Conservation (phyloP, 139 green algal species). For the Chlorella ohadii region DNA sequence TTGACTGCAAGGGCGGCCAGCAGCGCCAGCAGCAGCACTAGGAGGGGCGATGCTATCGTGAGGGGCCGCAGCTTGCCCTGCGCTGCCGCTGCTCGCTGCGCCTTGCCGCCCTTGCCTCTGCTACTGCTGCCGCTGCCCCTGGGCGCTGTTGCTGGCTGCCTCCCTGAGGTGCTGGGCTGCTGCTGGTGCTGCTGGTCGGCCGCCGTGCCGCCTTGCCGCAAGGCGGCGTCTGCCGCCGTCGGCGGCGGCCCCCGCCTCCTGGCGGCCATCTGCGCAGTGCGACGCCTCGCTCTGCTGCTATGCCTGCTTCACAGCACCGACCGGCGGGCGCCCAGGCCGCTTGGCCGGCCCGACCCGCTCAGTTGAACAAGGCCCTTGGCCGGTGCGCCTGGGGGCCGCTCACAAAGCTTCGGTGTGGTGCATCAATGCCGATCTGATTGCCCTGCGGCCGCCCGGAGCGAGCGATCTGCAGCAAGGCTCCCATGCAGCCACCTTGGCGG, state of each 20-base stretch:
- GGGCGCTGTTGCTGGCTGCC: neutral
- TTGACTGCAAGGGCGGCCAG: constrained; percentile 3
- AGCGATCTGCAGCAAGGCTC: too few species aligned
- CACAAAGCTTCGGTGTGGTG: too few species aligned
- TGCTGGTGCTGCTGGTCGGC: neutral
- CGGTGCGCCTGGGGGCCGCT: too few species aligned
- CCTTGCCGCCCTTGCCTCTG: too few species aligned
- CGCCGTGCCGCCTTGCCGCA: neutral
- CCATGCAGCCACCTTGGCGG: too few species aligned
- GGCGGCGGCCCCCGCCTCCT: constrained; percentile 10
- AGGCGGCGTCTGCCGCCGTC: neutral
- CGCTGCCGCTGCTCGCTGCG: neutral
- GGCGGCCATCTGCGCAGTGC: neutral
- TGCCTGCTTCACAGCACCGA: neutral
- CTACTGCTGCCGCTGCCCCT: neutral
- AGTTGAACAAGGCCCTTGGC: neutral
- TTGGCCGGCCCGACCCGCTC: neutral
- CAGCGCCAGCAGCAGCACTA: constrained; percentile 6
- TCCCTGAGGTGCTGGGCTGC: neutral
- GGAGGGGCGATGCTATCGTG: neutral
- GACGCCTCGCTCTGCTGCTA: neutral
- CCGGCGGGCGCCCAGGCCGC: neutral
- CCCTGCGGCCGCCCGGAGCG: too few species aligned
- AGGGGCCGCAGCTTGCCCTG: neutral
- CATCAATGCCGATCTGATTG: too few species aligned